Evolutionary conservation across 2,329 filamentous ascomycete genomes (phyloP).

Genomic region (Pseudogymnoascus sp.): DNA sequence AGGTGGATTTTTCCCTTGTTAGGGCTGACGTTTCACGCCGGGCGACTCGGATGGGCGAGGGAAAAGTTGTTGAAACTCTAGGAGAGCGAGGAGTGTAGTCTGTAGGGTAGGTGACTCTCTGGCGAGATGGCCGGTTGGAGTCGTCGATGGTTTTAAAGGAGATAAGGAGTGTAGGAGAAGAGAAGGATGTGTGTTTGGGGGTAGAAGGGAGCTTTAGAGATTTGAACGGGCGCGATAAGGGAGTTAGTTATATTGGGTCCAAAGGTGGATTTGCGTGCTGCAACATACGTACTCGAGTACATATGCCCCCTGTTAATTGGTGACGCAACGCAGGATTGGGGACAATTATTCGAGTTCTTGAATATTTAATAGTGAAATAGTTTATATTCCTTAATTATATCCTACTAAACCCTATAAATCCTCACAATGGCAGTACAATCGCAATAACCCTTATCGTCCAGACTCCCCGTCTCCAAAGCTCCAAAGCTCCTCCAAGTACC

Average conservation of each 20-base stretch:
- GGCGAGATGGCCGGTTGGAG: neutral
- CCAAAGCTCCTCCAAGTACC: neutral
- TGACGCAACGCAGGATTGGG: constrained; percentile 4
- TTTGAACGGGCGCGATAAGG: constrained; percentile 4
- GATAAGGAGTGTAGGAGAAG: constrained; percentile 3
- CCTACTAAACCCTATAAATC: neutral
- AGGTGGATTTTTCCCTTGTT: constrained; percentile 3
- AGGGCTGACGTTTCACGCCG: constrained; percentile 8
- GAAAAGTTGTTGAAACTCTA: neutral
- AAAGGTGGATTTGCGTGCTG: neutral
- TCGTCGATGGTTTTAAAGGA: neutral
- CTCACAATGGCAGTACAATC: neutral
- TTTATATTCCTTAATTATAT: neutral
- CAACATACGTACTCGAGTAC: constrained; percentile 7
- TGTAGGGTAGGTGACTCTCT: neutral
- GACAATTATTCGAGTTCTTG: neutral
- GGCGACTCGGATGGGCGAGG: neutral
- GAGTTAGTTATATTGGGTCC: constrained; percentile 8
- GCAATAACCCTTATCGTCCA: neutral
- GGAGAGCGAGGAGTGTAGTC: neutral
- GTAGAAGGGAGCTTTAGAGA: neutral
- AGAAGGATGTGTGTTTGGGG: neutral
- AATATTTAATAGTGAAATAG: neutral
- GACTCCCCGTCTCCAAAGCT: neutral
- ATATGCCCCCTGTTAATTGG: neutral